These are phyloP conservation scores for Lactifluus echinatus DNA, from an alignment of 768 basidiomycete species.

Conservation along the genomic window DNA sequence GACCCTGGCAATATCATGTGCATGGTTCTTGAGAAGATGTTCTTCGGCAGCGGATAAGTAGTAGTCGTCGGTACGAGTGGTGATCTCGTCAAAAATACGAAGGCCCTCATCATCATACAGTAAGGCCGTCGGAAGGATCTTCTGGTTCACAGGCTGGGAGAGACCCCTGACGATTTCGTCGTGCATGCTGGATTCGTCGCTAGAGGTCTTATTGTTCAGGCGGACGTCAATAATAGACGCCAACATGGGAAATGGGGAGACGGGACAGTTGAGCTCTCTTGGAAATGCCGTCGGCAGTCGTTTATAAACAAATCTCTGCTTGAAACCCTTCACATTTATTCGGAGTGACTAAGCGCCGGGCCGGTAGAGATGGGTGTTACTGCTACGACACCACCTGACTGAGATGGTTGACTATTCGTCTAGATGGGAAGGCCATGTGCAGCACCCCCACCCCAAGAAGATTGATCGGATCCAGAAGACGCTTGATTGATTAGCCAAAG, in stretches of 20 bases:
- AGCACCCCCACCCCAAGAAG: neutral
- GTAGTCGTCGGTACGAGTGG: constrained; percentile 71
- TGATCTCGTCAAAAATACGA: constrained; percentile 78
- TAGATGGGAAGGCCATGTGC: neutral
- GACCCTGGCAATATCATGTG: constrained; percentile 60
- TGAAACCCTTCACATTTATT: neutral
- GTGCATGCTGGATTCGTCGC: constrained; percentile 28
- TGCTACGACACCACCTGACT: neutral
- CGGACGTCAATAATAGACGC: constrained; percentile 45
- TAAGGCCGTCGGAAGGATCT: constrained; percentile 69
- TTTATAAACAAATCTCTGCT: constrained; percentile 4
- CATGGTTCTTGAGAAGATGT: constrained; percentile 64
- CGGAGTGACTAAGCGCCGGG: neutral
- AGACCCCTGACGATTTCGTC: constrained; percentile 49
- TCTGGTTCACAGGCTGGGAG: constrained; percentile 42
- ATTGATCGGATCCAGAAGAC: neutral
- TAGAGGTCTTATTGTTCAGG: constrained; percentile 28
- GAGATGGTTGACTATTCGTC: neutral
- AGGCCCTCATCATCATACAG: constrained; percentile 85
- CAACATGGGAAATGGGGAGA: constrained; percentile 11
- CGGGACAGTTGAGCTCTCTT: no score
- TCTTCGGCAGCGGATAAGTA: constrained; percentile 89
- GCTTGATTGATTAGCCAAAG: neutral
- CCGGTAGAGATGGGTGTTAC: neutral
- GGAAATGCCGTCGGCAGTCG: neutral